Percentiles rank a stretch among this genome's conserved stretches.
These are phyloP conservation scores for Musa balbisiana DNA, from an alignment of 202 grass and related monocot species.

Conservation along the genomic window DNA sequence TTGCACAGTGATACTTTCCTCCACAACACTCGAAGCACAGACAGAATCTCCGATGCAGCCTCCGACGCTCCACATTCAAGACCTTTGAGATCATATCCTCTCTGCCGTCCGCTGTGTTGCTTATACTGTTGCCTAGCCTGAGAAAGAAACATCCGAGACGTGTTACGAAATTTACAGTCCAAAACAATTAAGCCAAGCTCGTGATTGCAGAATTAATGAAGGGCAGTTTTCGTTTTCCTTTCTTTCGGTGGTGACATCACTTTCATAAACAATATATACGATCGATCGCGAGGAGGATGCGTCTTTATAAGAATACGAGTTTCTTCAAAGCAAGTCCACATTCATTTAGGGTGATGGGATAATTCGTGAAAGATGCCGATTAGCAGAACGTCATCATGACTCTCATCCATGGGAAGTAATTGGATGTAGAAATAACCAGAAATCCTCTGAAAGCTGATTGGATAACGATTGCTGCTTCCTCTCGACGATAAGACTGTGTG, in stretches of 20 bases:
- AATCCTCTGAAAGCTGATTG: slow-evolving; percentile 63
- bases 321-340: too few species aligned
- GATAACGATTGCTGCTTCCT: slow-evolving; percentile 43
- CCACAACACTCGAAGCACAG: slow-evolving; percentile 39
- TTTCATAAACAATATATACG: too few species aligned
- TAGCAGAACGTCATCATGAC: not conserved
- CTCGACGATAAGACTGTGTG: not conserved
- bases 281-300: too few species aligned
- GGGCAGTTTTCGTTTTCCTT: too few species aligned
- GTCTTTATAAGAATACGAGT: too few species aligned
- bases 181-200: not conserved
- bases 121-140: slow-evolving; percentile 43
- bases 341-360: too few species aligned
- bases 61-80: slow-evolving; percentile 35
- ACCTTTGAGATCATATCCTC: slow-evolving; percentile 21
- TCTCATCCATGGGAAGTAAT: not conserved
- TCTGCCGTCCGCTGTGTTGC: not conserved
- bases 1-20: slow-evolving; percentile 45
- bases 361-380: not conserved
- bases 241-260: too few species aligned
- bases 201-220: not conserved
- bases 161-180: not conserved
- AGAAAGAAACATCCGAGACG: not conserved
- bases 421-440: slow-evolving; percentile 34
- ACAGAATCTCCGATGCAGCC: slow-evolving; percentile 62